Evolutionary conservation across 352 stramenopile species (phyloP), one percentile per base, ranked within the genome.

Genomic region (Saprolegnia parasitica): DNA sequence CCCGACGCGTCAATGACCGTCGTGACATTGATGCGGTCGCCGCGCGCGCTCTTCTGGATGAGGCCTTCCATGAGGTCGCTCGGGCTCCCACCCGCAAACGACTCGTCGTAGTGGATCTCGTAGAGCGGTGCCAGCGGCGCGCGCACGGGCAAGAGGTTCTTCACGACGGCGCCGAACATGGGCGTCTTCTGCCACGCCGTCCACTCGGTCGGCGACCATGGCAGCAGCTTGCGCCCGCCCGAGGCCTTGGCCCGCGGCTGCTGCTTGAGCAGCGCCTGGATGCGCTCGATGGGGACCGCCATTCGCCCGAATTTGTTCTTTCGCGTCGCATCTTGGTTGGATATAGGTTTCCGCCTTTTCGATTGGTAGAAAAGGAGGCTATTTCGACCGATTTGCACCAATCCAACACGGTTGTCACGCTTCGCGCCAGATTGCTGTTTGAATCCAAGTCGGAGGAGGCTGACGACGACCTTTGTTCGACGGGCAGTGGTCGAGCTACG

Each of bases 1-100:
- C 81, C 81, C 2, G 84, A 88, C 23, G 85, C 87, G 58, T 95
- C 87, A 23, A 95, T 88, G 26, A 95, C 87, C 0, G 86, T 77
- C 11, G 82, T 85, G 18, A 95, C 76, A 50, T 87, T 90, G 64
- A 87, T 74, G 23, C 90, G 77, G 10, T 81, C 77, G 24, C 83
- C 85, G 0, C 75, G 80, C 23, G 81, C 78, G 45, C 82, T 78
- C 64, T 83, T 73, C 11, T 81, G 73, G 60, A 95, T 87, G 37
- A 95, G 80, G 46, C 86, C 88, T 65, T 95, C 87, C 85, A 95
- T 93, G 26, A 95, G 66, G 16, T 75, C 74, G 0, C 84, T 91
- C 2, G 87, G 87, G 45, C 84, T 73, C 52, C 87, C 84, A 68
- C 76, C 84, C 42, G 78, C 80, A 5, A 56, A 64, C 37, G 84